A percentile compares a stretch with the other conserved stretches of the same genome.
These are phyloP conservation scores for Pascua guehoae DNA, from an alignment of 1,284 basidiomycete species.

Conservation along the genomic window DNA sequence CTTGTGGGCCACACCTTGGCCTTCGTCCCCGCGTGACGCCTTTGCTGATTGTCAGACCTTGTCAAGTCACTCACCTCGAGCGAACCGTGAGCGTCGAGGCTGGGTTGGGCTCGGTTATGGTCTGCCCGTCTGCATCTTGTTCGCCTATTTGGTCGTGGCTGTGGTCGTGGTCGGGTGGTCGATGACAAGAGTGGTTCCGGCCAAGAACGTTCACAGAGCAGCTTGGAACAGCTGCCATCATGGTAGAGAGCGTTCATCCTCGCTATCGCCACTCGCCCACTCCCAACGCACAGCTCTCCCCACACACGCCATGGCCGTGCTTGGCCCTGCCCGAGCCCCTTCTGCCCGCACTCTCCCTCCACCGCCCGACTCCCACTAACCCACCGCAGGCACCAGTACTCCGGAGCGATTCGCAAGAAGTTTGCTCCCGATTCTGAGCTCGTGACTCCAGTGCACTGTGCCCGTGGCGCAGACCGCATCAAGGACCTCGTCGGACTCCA, in stretches of 20 bases:
- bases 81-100: constrained; percentile 31
- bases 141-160: no score
- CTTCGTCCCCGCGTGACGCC: no score
- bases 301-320: background rate
- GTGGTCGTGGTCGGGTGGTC: no score
- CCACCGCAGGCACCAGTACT: constrained; percentile 24
- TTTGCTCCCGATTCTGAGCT: constrained; percentile 33
- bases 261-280: background rate
- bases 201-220: background rate
- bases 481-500: constrained; percentile 31
- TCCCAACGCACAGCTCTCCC: background rate
- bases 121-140: no score
- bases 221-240: background rate
- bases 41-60: constrained; percentile 14
- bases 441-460: constrained; percentile 15
- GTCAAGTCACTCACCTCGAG: constrained; percentile 28
- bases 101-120: background rate
- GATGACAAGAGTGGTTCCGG: no score
- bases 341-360: background rate
- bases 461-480: constrained; percentile 28
- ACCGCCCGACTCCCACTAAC: background rate
- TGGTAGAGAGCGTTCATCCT: background rate
- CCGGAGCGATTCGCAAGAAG: constrained; percentile 32
- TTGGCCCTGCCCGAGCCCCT: background rate
- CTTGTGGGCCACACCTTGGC: no score